Conservation (phyloP, 2,329 filamentous ascomycete species). For the Aureobasidium sp. region DNA sequence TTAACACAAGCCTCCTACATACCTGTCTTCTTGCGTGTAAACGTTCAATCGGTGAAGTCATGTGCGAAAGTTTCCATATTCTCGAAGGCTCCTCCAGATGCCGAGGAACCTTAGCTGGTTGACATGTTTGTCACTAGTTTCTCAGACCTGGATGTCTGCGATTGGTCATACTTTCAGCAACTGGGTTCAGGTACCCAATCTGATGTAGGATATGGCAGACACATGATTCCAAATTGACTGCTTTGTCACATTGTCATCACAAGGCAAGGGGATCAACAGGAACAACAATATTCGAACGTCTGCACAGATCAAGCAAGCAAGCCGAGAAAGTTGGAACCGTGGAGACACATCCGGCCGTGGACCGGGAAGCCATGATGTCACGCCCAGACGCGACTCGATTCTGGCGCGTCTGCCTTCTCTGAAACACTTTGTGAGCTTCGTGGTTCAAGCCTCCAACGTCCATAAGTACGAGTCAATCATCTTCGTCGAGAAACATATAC, state of each 20-base stretch:
- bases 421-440: not conserved
- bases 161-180: not conserved
- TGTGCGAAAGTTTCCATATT: not conserved
- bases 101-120: not conserved
- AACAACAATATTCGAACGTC: not conserved
- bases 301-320: not conserved
- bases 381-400: not conserved
- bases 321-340: not conserved
- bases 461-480: not conserved
- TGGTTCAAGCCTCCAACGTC: not conserved
- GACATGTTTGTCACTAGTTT: not conserved
- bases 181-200: not conserved
- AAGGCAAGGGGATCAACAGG: not conserved
- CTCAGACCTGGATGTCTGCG: not conserved
- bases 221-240: not conserved
- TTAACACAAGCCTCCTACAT: not conserved
- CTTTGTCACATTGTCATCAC: not conserved
- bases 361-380: not conserved
- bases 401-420: not conserved
- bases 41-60: slow-evolving; percentile 9
- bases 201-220: not conserved
- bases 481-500: not conserved
- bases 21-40: not conserved
- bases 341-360: not conserved
- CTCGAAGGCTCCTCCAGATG: not conserved